Conservation (phyloP, 2,329 filamentous ascomycete species). For the Penicillium sp. region DNA sequence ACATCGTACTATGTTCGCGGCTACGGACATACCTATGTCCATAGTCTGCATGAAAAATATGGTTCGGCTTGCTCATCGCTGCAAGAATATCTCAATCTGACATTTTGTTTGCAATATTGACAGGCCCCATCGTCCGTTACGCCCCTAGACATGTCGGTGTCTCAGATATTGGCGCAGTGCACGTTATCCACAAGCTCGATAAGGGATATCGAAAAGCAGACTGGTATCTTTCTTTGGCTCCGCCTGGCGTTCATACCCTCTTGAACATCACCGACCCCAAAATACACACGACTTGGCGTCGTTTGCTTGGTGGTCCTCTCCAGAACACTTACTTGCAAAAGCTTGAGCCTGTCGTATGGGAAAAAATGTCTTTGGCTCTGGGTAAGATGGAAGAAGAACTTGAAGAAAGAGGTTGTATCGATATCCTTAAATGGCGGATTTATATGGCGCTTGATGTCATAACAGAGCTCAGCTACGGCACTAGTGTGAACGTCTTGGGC, state of each 20-base stretch:
- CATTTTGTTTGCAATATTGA: no score
- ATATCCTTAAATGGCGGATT: neutral
- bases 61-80: neutral
- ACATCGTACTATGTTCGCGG: neutral
- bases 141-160: neutral
- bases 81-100: neutral
- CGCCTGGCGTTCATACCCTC: neutral
- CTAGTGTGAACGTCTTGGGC: neutral
- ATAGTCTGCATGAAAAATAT: neutral
- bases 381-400: neutral
- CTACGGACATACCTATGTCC: neutral
- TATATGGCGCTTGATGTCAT: neutral
- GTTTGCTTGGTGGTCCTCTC: neutral
- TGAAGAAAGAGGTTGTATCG: neutral
- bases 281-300: neutral
- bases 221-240: neutral
- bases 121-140: neutral
- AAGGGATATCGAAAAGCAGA: neutral
- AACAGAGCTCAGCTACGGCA: neutral
- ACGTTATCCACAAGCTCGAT: neutral
- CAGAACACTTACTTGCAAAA: neutral
- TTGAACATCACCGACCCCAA: neutral
- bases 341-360: neutral
- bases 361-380: neutral
- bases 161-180: neutral